A percentile compares a stretch with the other conserved stretches of the same genome.
phyloP scores from a whole-genome alignment of 768 basidiomycete genomes.

The Rhodotorula diobovata region DNA sequence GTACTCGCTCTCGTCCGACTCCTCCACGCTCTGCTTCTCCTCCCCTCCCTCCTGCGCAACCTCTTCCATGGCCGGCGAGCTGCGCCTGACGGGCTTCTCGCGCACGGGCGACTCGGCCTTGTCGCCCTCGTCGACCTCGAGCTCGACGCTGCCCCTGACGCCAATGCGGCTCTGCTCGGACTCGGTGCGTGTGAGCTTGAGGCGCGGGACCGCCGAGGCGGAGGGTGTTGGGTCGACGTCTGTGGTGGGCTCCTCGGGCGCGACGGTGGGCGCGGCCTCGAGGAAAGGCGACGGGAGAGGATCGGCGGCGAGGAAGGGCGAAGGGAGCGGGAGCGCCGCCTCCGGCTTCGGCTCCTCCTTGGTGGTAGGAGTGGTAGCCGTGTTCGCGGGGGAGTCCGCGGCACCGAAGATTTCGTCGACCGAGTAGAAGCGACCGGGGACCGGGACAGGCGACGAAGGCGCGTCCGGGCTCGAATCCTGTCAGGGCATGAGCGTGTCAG shows the following conservation, averaged over 20 bases:
- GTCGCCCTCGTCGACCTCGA: slow-evolving; percentile 1
- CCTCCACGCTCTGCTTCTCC: neutral
- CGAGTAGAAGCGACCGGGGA: slow-evolving; percentile 11
- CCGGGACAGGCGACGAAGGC: neutral
- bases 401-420: slow-evolving; percentile 32
- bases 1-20: neutral
- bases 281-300: neutral
- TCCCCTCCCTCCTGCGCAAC: slow-evolving; percentile 5
- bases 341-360: neutral
- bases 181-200: slow-evolving; percentile 29
- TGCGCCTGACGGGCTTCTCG: neutral
- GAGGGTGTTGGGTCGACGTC: neutral
- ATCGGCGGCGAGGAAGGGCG: neutral
- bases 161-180: slow-evolving; percentile 24
- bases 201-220: slow-evolving; percentile 7
- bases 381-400: neutral
- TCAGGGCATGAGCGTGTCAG: neutral
- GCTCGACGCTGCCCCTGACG: slow-evolving; percentile 18
- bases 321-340: neutral
- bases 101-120: neutral
- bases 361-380: neutral
- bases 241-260: neutral
- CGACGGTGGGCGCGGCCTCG: neutral
- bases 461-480: neutral
- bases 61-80: too few relatives aligned